Conservation (phyloP, 331 rosid species). For the Pyrus hybrid region DNA sequence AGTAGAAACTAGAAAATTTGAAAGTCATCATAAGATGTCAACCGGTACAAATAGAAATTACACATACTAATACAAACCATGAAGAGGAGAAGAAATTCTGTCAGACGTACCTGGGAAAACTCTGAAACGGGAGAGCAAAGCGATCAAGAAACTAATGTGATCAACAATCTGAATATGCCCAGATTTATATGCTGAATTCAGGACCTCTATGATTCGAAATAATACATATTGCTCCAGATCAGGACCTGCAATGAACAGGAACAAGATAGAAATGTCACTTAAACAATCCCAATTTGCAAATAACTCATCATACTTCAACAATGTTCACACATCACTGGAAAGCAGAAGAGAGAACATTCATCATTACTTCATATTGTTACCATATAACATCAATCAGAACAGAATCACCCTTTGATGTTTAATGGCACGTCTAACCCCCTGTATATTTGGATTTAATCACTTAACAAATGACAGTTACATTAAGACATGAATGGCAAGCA, state of each 20-base stretch:
- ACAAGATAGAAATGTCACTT: background rate
- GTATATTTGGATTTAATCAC: background rate
- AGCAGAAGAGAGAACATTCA: background rate
- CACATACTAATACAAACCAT: background rate
- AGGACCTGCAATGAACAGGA: constrained; percentile 42
- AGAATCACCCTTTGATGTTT: background rate
- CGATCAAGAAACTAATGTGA: constrained; percentile 55
- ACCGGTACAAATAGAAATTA: background rate
- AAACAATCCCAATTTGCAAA: background rate
- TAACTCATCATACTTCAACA: background rate
- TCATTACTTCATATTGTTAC: background rate
- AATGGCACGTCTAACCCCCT: background rate
- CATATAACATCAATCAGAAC: background rate
- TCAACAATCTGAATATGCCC: constrained; percentile 51
- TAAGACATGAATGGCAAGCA: background rate
- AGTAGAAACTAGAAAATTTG: background rate
- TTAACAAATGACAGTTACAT: background rate
- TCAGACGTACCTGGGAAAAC: constrained; percentile 48
- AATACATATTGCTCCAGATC: constrained; percentile 45
- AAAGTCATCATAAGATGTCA: background rate
- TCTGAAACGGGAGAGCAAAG: constrained; percentile 48
- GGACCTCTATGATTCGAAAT: constrained; percentile 54
- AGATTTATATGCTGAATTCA: constrained; percentile 52
- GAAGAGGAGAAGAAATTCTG: constrained; percentile 1
- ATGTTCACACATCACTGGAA: background rate